Base-by-base conservation (phyloP, 768 basidiomycete species). In the Mycena indigotica region DNA sequence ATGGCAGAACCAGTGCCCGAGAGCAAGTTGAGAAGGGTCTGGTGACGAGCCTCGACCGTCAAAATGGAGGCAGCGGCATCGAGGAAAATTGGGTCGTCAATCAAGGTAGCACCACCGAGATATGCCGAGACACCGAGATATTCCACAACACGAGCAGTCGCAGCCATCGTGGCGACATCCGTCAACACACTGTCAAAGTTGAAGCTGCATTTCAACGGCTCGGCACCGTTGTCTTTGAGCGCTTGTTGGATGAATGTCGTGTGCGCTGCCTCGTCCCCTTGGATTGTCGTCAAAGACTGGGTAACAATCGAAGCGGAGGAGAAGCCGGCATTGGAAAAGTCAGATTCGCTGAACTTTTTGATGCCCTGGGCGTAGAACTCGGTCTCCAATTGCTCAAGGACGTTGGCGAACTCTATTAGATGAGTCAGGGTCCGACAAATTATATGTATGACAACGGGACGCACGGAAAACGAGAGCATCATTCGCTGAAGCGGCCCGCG, bases 41-140 rank as follows among this genome's bases (percentile, higher is more conserved):
- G 85, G 65, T 95, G 92, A 46, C 92, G 86, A n/a, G 90, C 87
- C 67, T 94, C 92, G 46, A 91, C 78, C 26, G 90, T 87, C 70
- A 89, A 65, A 67, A 93, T 93, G 24, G 85, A 84, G 6, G 79
- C 88, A 38, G 89, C 90, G n/a, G 83, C 77, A 52, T 80, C 78
- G 50, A 90, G 73, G 55, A 91, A 65, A 24, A 77, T 72, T 15
- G 86, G 84, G 62, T 90, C 84, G 13, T 73, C 69, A 46, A 93
- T 58, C 38, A 89, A 78, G 53, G 81, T 77, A 5, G 88, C 84
- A 52, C 83, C 90, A 55, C 90, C 90, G 25, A 91, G 82, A 73
- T 91, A 92, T 3, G 89, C 91, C 19, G 76, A 70, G 32, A 92
- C 89, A 53, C 92, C 92, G 39, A 90, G 78, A 54, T 82, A 78